These are phyloP conservation scores for Imleria badia DNA, from an alignment of 768 basidiomycete species.

Conservation along the genomic window DNA sequence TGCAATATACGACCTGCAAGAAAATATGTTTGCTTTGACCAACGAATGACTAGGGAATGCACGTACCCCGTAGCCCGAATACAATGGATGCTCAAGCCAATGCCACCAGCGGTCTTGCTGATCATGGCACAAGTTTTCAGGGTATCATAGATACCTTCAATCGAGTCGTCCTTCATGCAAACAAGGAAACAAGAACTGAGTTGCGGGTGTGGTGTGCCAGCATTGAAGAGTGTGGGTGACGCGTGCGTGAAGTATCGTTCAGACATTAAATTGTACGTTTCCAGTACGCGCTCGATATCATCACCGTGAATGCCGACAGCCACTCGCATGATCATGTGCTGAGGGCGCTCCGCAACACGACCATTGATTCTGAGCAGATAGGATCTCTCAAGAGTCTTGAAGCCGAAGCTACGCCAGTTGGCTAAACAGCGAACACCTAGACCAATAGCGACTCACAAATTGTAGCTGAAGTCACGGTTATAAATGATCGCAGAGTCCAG, in stretches of 20 bases:
- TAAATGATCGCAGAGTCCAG: constrained; percentile 97
- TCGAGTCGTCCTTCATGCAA: constrained; percentile 97
- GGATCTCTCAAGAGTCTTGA: constrained; percentile 98
- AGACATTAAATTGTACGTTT: constrained; percentile 96
- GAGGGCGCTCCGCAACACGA: constrained; percentile 94
- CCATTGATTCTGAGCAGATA: constrained; percentile 95
- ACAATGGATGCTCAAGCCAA: constrained; percentile 93
- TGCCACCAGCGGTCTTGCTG: constrained; percentile 98
- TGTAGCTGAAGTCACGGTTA: constrained; percentile 97
- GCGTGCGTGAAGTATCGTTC: constrained; percentile 99
- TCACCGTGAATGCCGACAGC: constrained; percentile 94
- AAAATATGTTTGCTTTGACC: background rate
- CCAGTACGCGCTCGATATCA: constrained; percentile 84
- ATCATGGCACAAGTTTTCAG: constrained; percentile 99
- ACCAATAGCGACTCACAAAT: constrained; percentile 58
- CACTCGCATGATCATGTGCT: constrained; percentile 99
- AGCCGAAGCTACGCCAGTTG: constrained; percentile 73
- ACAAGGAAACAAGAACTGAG: constrained; percentile 97
- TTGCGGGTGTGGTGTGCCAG: constrained; percentile 94
- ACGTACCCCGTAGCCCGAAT: constrained; percentile 92
- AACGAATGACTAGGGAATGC: background rate
- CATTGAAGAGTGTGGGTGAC: constrained; percentile 97
- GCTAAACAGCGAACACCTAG: background rate
- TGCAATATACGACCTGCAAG: constrained; percentile 88
- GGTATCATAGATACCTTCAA: constrained; percentile 99